Conservation (phyloP, 2,329 filamentous ascomycete genomes). For the Aureobasidium melanogenum region DNA sequence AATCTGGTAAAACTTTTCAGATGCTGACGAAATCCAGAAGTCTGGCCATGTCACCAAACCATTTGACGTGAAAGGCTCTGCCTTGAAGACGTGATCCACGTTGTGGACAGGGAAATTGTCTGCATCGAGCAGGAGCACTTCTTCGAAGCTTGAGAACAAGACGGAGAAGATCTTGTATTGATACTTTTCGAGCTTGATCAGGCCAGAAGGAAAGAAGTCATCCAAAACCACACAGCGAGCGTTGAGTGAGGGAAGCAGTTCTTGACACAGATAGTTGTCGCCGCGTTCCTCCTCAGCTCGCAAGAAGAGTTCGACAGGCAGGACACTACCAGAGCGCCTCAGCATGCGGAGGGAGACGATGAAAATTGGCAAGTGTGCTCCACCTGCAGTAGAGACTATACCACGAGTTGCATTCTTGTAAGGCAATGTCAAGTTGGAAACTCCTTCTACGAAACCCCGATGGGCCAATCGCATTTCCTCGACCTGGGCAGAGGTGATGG, state of each 20-base stretch:
- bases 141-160: slow-evolving; percentile 41
- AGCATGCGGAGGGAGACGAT: slow-evolving; percentile 28
- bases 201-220: slow-evolving; percentile 26
- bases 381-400: slow-evolving; percentile 12
- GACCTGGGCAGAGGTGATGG: neutral
- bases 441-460: neutral
- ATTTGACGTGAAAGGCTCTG: slow-evolving; percentile 32
- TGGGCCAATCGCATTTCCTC: slow-evolving; percentile 7
- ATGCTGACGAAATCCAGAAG: slow-evolving; percentile 35
- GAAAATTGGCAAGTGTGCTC: slow-evolving; percentile 9
- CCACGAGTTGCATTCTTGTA: slow-evolving; percentile 1
- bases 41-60: slow-evolving; percentile 41
- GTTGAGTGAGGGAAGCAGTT: slow-evolving; percentile 34
- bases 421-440: neutral
- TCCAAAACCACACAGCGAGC: slow-evolving; percentile 37
- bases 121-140: slow-evolving; percentile 41
- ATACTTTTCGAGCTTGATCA: slow-evolving; percentile 32
- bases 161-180: slow-evolving; percentile 42
- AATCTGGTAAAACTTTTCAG: slow-evolving; percentile 32
- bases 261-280: slow-evolving; percentile 35
- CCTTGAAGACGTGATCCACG: slow-evolving; percentile 31
- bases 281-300: slow-evolving; percentile 30
- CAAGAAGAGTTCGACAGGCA: slow-evolving; percentile 41
- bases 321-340: slow-evolving; percentile 31
- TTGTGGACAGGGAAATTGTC: slow-evolving; percentile 37